These are phyloP conservation scores for Solanum hybrid DNA, from an alignment of 305 asterid species.

Conservation along the genomic window DNA sequence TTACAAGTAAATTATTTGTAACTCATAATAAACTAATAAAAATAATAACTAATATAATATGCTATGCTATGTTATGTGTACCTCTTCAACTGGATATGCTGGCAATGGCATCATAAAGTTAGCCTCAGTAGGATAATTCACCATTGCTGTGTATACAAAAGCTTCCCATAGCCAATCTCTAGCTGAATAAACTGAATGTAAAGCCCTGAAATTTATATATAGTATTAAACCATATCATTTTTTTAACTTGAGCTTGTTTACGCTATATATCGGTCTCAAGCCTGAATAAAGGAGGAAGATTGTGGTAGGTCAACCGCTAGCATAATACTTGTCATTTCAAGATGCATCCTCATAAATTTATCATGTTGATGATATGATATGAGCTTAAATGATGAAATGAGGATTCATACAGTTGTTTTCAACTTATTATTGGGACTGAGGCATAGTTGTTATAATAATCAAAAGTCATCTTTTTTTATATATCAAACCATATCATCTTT, in stretches of 20 bases:
- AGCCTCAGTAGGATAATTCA: constrained; percentile 59
- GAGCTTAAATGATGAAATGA: not conserved
- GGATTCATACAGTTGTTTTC: not conserved
- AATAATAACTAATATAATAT: not conserved
- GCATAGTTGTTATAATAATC: not conserved
- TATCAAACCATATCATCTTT: not conserved
- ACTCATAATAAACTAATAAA: not conserved
- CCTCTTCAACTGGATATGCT: constrained; percentile 68
- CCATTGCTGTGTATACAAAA: constrained; percentile 63
- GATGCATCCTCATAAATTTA: not conserved
- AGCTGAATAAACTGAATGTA: constrained; percentile 36
- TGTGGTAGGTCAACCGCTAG: not conserved
- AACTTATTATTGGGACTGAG: not conserved
- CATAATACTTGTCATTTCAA: not conserved
- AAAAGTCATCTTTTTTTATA: not conserved
- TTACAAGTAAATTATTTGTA: not conserved
- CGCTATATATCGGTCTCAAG: not conserved
- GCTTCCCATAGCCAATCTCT: constrained; percentile 64
- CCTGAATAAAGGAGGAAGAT: not conserved
- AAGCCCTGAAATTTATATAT: constrained; percentile 18
- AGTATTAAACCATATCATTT: not conserved
- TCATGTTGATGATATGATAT: not conserved
- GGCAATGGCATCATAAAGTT: constrained; percentile 69
- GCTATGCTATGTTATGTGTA: not conserved
- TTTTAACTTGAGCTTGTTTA: not conserved